A percentile compares a stretch with the other conserved stretches of the same genome.
These are phyloP conservation scores for Phascolomyces articulosus DNA, from an alignment of 371 early-diverging fungal genomes.

Conservation along the genomic window DNA sequence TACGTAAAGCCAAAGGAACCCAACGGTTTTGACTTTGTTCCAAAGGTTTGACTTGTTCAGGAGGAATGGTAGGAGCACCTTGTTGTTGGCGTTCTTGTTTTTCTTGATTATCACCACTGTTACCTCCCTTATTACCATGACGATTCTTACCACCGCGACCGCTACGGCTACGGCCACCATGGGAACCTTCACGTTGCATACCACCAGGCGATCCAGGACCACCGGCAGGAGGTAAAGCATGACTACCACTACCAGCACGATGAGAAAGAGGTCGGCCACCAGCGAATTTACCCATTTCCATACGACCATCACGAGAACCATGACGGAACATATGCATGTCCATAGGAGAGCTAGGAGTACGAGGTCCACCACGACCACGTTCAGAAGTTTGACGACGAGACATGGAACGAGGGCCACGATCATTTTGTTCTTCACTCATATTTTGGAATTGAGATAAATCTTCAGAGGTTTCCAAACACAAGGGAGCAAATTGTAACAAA, in stretches of 20 bases:
- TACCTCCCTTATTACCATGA: slow-evolving; percentile 30
- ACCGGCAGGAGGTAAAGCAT: slow-evolving; percentile 36
- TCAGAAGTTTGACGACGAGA: slow-evolving; percentile 65
- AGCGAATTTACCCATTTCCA: slow-evolving; percentile 56
- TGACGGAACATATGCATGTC: slow-evolving; percentile 51
- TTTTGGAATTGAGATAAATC: slow-evolving; percentile 71
- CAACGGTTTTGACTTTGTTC: slow-evolving; percentile 85
- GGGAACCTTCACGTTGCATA: slow-evolving; percentile 60
- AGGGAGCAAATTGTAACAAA: slow-evolving; percentile 75
- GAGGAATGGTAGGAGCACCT: slow-evolving; percentile 64
- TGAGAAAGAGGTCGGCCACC: slow-evolving; percentile 47
- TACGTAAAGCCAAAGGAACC: slow-evolving; percentile 62
- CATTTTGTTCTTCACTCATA: slow-evolving; percentile 60
- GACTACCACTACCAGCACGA: slow-evolving; percentile 57
- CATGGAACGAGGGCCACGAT: slow-evolving; percentile 37
- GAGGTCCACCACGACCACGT: slow-evolving; percentile 56
- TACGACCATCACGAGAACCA: slow-evolving; percentile 44
- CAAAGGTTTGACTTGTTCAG: slow-evolving; percentile 74
- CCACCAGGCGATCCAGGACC: slow-evolving; percentile 51
- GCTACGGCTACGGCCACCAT: slow-evolving; percentile 51
- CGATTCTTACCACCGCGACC: slow-evolving; percentile 59
- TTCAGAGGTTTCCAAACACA: slow-evolving; percentile 68
- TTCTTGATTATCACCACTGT: slow-evolving; percentile 20
- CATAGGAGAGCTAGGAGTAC: slow-evolving; percentile 46
- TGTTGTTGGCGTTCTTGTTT: slow-evolving; percentile 28